These are phyloP conservation scores for Magnusiomyces fungicola DNA, from an alignment of 1,139 yeast genomes.

Conservation along the genomic window DNA sequence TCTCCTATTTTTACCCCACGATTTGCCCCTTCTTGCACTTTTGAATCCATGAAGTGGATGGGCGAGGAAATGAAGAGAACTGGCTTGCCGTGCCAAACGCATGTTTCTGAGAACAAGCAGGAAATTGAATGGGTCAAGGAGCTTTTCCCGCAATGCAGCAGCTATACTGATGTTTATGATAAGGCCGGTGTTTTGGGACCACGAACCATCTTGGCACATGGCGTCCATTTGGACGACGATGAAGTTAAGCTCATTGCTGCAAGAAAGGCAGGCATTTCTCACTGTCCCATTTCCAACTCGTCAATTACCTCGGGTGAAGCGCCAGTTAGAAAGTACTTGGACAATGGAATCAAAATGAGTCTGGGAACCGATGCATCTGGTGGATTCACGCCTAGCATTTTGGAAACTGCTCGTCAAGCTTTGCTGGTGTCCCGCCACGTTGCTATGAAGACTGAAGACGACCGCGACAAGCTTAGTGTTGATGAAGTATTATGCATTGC, in stretches of 20 bases:
- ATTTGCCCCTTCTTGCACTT: constrained; percentile 85
- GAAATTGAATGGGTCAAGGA: constrained; percentile 73
- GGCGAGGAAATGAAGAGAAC: constrained; percentile 49
- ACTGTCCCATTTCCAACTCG: constrained; percentile 90
- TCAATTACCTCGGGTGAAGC: constrained; percentile 90
- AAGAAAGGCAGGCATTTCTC: constrained; percentile 68
- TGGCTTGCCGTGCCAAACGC: constrained; percentile 77
- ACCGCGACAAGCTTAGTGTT: constrained; percentile 48
- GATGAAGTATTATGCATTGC: constrained; percentile 74
- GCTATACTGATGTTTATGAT: constrained; percentile 75
- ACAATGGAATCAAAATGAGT: constrained; percentile 64
- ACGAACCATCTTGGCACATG: constrained; percentile 51
- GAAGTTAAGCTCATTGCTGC: constrained; percentile 54
- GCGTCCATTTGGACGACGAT: constrained; percentile 49
- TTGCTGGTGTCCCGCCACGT: constrained; percentile 77
- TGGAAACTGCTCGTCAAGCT: constrained; percentile 71
- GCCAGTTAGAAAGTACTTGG: constrained; percentile 62
- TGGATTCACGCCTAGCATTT: constrained; percentile 75
- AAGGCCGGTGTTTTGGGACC: constrained; percentile 50
- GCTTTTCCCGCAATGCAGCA: constrained; percentile 61
- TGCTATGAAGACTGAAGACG: constrained; percentile 50
- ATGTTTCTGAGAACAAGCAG: constrained; percentile 66
- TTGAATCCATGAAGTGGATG: constrained; percentile 51
- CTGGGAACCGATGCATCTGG: constrained; percentile 93
- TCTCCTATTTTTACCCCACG: constrained; percentile 84